A percentile compares a stretch with the other conserved stretches of the same genome.
Conservation (phyloP, 116 monocot species). For the Iris pallida region DNA sequence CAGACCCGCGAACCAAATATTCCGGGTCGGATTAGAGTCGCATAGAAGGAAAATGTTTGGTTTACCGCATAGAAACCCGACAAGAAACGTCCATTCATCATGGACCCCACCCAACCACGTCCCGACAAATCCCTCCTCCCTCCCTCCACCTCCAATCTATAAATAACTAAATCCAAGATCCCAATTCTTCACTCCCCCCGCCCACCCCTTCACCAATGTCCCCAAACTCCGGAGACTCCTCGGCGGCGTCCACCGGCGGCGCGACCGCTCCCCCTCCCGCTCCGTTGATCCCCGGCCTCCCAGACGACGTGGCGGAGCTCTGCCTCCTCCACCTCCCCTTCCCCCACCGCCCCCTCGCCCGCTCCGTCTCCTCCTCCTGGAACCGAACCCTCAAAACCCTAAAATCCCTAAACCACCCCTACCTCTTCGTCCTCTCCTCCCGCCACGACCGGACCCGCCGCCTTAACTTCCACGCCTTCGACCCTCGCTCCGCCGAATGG, state of each 20-base stretch:
- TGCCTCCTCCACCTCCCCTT: constrained; percentile 77
- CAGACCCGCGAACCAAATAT: too few species aligned
- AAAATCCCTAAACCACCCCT: constrained; percentile 33
- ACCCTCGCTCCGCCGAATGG: constrained; percentile 48
- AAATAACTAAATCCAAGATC: too few species aligned
- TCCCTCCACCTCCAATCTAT: too few species aligned
- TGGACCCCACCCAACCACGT: too few species aligned
- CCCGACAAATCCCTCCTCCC: too few species aligned
- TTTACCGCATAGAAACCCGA: too few species aligned
- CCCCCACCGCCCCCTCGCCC: constrained; percentile 39
- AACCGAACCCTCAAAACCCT: constrained; percentile 48
- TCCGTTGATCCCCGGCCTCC: constrained; percentile 62
- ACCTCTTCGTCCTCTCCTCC: constrained; percentile 62
- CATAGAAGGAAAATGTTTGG: too few species aligned
- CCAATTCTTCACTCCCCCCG: too few species aligned
- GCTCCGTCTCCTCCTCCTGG: constrained; percentile 75
- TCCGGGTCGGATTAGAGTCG: too few species aligned
- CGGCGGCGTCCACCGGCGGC: not conserved
- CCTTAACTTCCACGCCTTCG: constrained; percentile 60
- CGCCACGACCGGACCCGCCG: constrained; percentile 29
- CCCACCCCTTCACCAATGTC: too few species aligned
- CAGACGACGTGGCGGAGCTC: constrained; percentile 74
- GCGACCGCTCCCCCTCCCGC: not conserved
- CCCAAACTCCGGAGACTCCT: too few species aligned
- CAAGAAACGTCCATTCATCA: too few species aligned